Conservation (phyloP, 495 filamentous ascomycete genomes). For the Pyrenula aspistea region DNA sequence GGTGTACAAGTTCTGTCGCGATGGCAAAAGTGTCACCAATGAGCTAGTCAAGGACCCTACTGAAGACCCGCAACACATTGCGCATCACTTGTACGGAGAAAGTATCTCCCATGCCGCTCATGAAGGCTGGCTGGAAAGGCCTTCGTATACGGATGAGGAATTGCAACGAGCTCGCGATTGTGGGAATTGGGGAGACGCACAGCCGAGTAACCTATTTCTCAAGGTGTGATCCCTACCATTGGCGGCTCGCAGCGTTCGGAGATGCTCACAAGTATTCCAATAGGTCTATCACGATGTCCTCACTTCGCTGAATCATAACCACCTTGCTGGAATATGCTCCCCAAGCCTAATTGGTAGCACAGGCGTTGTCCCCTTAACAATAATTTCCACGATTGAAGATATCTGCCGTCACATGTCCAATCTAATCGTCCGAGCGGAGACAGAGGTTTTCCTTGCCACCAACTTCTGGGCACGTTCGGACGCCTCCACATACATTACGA, state of each 20-base stretch:
- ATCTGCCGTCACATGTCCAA: conserved; percentile 64
- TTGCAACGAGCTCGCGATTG: conserved; percentile 42
- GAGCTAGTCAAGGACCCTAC: conserved; percentile 41
- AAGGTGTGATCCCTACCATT: conserved; percentile 19
- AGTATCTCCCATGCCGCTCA: conserved; percentile 7
- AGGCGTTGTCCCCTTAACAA: conserved; percentile 54
- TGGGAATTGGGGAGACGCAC: conserved; percentile 53
- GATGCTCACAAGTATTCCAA: background rate
- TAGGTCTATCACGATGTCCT: conserved; percentile 58
- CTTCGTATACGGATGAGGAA: conserved; percentile 20
- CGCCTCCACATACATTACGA: conserved; percentile 51
- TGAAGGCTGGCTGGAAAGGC: conserved; percentile 3
- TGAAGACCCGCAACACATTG: conserved; percentile 37
- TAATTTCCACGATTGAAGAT: conserved; percentile 57
- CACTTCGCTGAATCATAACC: conserved; percentile 43
- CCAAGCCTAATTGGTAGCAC: conserved; percentile 58
- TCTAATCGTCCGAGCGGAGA: conserved; percentile 58
- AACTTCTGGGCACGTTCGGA: conserved; percentile 64
- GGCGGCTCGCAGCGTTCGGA: background rate
- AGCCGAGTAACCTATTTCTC: conserved; percentile 57
- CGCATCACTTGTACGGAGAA: conserved; percentile 38
- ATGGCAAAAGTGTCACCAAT: conserved; percentile 39
- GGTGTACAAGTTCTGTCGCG: conserved; percentile 38
- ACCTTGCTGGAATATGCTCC: conserved; percentile 45
- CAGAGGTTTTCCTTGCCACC: conserved; percentile 61